Evolutionary conservation across 2,329 filamentous ascomycete species (phyloP), one percentile per base, ranked within the genome.

Genomic region (Dactylellina parvicollis): DNA sequence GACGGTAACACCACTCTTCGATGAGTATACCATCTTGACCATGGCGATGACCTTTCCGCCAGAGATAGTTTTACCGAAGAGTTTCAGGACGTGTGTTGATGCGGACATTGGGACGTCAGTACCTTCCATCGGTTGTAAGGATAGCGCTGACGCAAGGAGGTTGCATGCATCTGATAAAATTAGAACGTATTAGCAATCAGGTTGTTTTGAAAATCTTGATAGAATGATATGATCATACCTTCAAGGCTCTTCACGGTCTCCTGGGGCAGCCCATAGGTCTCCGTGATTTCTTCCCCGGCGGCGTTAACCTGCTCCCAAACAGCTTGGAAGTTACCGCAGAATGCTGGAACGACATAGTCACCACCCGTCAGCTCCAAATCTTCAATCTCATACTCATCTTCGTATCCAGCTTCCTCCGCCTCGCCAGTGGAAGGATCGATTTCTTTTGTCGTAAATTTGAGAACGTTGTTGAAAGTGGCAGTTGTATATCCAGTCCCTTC

Each of bases 371-470:
- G 87, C 75, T 97, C 93, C 74, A 98, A 88, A 80, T 97, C 92
- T 75, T 95, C 92, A 72, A 98, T 90, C 82, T 97, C 92, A 80
- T 99, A 99, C 83, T 99, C 95, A 79, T 99, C 95, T 59, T 98
- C 94, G 81, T 98, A 98, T 47, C 95, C 95, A 49, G 83, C 86
- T 14, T 96, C 92, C 81, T 99, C 95, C 0, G 94, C 91, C 82
- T 97, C 92, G 76, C 88, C 88, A n/a, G 92, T 96, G 24, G 90
- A 90, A 4, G 95, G 95, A 78, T 99, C 95, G 76, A 99, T 95
- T 82, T 99, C 95, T 83, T 97, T 98, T 84, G 90, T 95, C 16
- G 92, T 97, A 81, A 99, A 99, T 82, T 95, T 97, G 80, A 99
- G 89, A 38, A 92, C 84, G 82, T 98, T 99, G 76, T 91, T 92